Evolutionary conservation across 2,329 filamentous ascomycete species (phyloP), one percentile per base, ranked within the genome.

Genomic region (Scopulariopsis brevicaulis): DNA sequence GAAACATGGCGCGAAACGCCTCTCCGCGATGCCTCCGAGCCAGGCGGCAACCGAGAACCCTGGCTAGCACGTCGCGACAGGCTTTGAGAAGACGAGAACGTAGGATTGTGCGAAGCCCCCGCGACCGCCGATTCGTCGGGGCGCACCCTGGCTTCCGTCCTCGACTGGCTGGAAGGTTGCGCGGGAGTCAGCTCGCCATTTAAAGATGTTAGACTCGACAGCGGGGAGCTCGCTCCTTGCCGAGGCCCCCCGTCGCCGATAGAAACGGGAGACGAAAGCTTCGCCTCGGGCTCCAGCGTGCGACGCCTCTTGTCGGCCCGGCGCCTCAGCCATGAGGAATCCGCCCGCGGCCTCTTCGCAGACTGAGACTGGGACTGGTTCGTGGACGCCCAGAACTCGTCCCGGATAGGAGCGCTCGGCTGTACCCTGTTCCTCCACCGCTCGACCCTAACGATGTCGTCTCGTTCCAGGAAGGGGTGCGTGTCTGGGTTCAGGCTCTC

Each of bases 401-500:
- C 64, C 32, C 56, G 62, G 3, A 58, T 54, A 4, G 54, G 58
- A 5, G 59, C 43, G 4, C 57, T 58, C 22, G 58, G 34, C 10
- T 61, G 61, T 1, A 56, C 57, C 5, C 54, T 40, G 1, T 32
- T 54, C 34, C 70, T 67, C 72, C 72, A 74, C 40, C 61, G 63
- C 43, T 69, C 62, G 4, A 73, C 68, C 25, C 62, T 63, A 4
- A 60, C 63, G 10, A 73, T 54, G 28, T 70, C 68, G n/a, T 68
- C 65, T 4, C 65, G 62, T 50, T 68, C 65, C 5, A 71, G 59
- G 25, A 64, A 71, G 1, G 65, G 66, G 57, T 71, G 68, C 5
- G 60, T 25, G 40, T 65, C 64, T 12, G 60, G 61, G 62, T 71
- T 70, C 58, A 73, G 66, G 60, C 71, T 73, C 60, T 71, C 67